These are phyloP conservation scores for Edaphochlamys debaryana DNA, from an alignment of 139 green algal genomes.

Conservation along the genomic window DNA sequence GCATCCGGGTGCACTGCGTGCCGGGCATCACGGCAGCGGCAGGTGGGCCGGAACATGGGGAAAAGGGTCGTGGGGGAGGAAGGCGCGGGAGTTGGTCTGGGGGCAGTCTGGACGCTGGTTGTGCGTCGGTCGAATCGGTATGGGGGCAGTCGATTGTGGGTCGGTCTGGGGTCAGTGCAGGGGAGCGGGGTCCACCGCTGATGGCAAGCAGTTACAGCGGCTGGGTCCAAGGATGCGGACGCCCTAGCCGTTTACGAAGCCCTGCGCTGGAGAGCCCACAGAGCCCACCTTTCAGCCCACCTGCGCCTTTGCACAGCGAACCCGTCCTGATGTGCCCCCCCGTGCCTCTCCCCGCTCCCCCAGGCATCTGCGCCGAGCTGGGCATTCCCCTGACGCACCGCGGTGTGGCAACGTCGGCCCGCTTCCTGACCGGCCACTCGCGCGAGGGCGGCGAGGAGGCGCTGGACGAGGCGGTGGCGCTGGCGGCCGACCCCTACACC, in stretches of 20 bases:
- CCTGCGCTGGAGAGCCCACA: no score
- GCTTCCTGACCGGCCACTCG: slow-evolving; percentile 93
- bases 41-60: slow-evolving; percentile 5
- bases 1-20: slow-evolving; percentile 88
- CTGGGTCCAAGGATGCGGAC: no score
- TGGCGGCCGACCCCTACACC: slow-evolving; percentile 83
- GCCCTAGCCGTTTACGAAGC: no score
- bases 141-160: no score
- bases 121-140: neutral
- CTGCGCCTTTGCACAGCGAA: neutral
- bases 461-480: slow-evolving; percentile 65
- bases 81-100: no score
- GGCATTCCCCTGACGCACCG: slow-evolving; percentile 93
- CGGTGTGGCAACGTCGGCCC: slow-evolving; percentile 89
- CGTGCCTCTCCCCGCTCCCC: neutral
- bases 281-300: neutral
- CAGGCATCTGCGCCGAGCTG: slow-evolving; percentile 64
- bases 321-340: neutral
- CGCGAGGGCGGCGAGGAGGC: slow-evolving; percentile 84
- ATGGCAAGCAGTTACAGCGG: no score
- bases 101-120: neutral
- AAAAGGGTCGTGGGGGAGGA: no score
- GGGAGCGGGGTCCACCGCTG: no score
- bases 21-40: slow-evolving; percentile 84
- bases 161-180: neutral